phyloP scores from a whole-genome alignment of 73 alveolate species.

The Strombidium stylifer region DNA sequence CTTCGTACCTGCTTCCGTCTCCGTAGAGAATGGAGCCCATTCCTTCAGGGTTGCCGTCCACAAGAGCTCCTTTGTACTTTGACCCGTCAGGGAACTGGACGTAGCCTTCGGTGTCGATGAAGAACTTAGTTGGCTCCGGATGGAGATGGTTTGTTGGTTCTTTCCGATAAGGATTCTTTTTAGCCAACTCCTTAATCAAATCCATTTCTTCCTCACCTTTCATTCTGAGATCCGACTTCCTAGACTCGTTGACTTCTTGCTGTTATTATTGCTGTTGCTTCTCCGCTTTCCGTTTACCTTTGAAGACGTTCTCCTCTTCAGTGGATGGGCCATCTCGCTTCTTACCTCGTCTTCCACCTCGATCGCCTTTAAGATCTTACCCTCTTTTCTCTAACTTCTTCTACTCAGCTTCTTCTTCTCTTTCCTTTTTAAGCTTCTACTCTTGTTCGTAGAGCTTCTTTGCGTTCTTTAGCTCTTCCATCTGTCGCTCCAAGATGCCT shows the following conservation, averaged over 20 bases:
- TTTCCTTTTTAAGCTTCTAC: neutral
- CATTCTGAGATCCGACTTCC: no score
- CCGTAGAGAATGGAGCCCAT: slow-evolving; percentile 60
- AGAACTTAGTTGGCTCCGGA: slow-evolving; percentile 16
- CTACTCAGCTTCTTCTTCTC: neutral
- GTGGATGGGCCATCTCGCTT: no score
- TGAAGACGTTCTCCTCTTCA: no score
- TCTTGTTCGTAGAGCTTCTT: neutral
- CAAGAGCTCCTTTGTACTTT: slow-evolving; percentile 66
- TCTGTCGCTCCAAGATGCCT: neutral
- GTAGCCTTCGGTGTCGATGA: slow-evolving; percentile 41
- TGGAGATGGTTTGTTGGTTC: no score
- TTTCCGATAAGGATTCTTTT: no score
- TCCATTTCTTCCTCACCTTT: no score
- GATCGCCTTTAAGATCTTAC: no score
- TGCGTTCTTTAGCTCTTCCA: neutral
- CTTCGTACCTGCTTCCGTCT: slow-evolving; percentile 74
- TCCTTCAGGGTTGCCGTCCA: slow-evolving; percentile 63
- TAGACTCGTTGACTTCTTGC: no score
- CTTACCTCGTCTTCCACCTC: no score
- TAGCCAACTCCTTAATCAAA: no score
- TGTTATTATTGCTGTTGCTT: no score
- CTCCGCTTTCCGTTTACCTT: no score
- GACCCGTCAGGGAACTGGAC: slow-evolving; percentile 78
- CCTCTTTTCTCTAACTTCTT: neutral